Base-by-base conservation (phyloP, 2,329 filamentous ascomycete genomes). In the Colletotrichum sojae region DNA sequence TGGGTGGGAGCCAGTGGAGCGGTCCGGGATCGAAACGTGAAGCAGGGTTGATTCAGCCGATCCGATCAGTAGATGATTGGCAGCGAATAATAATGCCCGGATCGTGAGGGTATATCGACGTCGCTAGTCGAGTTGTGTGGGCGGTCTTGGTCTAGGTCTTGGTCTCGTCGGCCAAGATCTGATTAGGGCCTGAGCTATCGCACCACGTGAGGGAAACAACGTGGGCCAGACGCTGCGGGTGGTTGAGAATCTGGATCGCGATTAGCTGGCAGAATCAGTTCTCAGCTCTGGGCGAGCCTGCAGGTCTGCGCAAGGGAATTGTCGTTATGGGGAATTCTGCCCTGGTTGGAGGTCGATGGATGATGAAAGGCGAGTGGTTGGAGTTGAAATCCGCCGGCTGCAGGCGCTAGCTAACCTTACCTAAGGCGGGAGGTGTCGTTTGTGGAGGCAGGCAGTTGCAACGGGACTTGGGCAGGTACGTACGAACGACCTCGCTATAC, bases 121-220 rank as follows among this genome's bases (percentile, higher is more conserved):
- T 36, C 31, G 31, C 59, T 40, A 22, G 31, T 31, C 43, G 9
- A 46, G 49, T 46, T 22, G 39, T 57, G 40, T 15, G 27, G 6
- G 27, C 9, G 27, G 27, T 31, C 31, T 36, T 36, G 54, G 53
- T 65, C 48, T 40, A n/a, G 27, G 27, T 31, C 27, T 31, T 31
- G 54, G 53, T 65, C 48, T 40, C 64, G 49, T 51, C 25, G 36
- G 10, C 40, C 59, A 40, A 39, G 55, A 55, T 56, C 48, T 49
- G 49, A 57, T 56, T 65, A 60, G 62, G 51, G 62, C 43, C n/a
- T 15, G 45, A 31, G 43, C 25, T 20, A 52, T 12, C 25, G 18
- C 20, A 27, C 48, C 66, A 59, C 61, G 66, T 68, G 61, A 68
- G 40, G 46, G 27, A 22, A 16, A 25, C n/a, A 36, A 39, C 22